These are phyloP conservation scores for Nyssa sinensis DNA, from an alignment of 148 eudicot species.

Conservation along the genomic window DNA sequence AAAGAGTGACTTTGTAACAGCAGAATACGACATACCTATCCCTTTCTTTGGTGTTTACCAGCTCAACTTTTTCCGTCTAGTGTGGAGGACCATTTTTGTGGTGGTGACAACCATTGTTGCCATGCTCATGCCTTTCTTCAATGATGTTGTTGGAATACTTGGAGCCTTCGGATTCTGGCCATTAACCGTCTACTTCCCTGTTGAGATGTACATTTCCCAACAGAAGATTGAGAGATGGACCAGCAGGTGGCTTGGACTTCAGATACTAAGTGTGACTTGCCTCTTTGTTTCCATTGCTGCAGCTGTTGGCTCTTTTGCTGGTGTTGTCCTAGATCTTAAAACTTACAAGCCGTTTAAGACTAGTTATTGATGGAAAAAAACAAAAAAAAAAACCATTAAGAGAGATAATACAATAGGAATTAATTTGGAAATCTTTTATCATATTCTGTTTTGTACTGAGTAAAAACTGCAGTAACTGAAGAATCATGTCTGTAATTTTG, in stretches of 20 bases:
- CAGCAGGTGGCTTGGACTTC: conserved; percentile 2
- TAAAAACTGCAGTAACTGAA: background rate
- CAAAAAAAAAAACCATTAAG: background rate
- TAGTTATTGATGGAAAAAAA: background rate
- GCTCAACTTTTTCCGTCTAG: conserved; percentile 3
- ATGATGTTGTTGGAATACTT: conserved; percentile 2
- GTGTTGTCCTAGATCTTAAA: background rate
- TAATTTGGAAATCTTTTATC: background rate
- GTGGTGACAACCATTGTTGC: background rate
- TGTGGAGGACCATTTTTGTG: conserved; percentile 4
- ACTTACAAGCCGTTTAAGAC: background rate
- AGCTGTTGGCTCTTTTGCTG: conserved; percentile 1
- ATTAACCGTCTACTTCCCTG: conserved; percentile 1
- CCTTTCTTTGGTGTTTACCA: background rate
- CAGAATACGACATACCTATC: conserved; percentile 1
- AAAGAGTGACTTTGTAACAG: conserved; percentile 5
- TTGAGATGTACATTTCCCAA: background rate
- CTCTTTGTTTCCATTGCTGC: background rate
- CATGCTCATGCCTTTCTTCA: conserved; percentile 5
- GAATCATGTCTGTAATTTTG: background rate
- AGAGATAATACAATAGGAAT: background rate
- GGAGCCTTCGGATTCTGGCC: conserved; percentile 1
- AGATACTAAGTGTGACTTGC: background rate
- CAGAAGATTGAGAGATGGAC: conserved; percentile 12
- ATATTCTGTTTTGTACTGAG: background rate